Evolutionary conservation across 306 rosid species (phyloP).

Genomic region (Biancaea sappan): DNA sequence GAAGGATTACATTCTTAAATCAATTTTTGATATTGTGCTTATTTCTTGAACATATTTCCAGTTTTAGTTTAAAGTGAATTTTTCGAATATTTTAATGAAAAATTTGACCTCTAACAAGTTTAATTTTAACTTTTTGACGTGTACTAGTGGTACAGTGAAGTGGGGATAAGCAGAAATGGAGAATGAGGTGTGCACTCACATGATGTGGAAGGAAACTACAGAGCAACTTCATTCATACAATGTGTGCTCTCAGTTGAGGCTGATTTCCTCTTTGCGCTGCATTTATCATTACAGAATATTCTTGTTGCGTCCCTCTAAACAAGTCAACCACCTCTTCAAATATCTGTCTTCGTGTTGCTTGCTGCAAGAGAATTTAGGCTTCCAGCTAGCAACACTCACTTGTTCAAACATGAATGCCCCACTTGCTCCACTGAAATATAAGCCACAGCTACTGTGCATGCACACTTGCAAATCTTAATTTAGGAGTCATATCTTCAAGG

Average conservation of each 20-base stretch:
- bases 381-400: background rate
- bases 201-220: background rate
- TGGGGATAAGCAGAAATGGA: background rate
- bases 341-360: background rate
- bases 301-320: background rate
- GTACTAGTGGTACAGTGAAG: background rate
- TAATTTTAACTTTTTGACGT: no score
- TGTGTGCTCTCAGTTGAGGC: background rate
- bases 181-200: background rate
- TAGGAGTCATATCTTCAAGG: background rate
- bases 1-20: no score
- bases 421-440: background rate
- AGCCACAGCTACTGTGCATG: background rate
- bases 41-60: no score
- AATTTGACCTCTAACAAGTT: no score
- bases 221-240: background rate
- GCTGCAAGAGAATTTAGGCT: background rate
- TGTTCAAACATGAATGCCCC: background rate
- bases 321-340: background rate
- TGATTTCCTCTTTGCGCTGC: background rate
- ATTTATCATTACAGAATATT: background rate
- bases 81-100: no score
- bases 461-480: background rate
- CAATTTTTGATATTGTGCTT: no score
- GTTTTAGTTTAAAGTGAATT: no score